Conservation (phyloP, 2,329 filamentous ascomycete species). For the Aspergillus ochraceoroseus region DNA sequence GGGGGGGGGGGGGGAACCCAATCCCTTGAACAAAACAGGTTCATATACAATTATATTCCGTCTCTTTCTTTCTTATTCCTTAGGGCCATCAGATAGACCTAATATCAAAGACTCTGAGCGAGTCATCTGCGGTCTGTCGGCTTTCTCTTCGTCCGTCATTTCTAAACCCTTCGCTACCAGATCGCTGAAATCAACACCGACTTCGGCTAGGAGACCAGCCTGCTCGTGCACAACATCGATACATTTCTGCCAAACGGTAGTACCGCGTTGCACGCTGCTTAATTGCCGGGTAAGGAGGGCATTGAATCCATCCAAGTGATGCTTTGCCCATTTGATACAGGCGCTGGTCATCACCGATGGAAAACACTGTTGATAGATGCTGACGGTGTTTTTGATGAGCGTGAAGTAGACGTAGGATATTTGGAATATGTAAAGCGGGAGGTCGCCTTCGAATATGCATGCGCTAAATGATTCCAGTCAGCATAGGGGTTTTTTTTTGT, state of each 20-base stretch:
- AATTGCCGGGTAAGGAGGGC: conserved; percentile 74
- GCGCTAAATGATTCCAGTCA: conserved; percentile 54
- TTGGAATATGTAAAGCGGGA: conserved; percentile 91
- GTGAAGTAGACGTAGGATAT: conserved; percentile 94
- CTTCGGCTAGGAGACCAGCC: conserved; percentile 71
- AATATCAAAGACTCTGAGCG: conserved; percentile 24
- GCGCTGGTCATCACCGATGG: conserved; percentile 82
- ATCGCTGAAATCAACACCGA: conserved; percentile 83
- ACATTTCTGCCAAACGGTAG: conserved; percentile 74
- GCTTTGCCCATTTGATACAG: conserved; percentile 97
- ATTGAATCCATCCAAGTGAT: conserved; percentile 89
- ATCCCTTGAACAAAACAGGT: background rate
- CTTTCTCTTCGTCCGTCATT: conserved; percentile 23
- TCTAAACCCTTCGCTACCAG: conserved; percentile 61
- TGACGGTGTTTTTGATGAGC: conserved; percentile 86
- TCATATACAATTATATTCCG: background rate
- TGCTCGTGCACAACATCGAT: conserved; percentile 77
- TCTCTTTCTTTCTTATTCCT: conserved; percentile 4
- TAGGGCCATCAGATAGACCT: conserved; percentile 19
- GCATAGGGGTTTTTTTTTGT: background rate
- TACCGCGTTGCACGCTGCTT: conserved; percentile 74
- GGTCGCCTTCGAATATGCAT: conserved; percentile 90
- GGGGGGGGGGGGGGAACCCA: no score
- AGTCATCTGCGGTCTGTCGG: conserved; percentile 23
- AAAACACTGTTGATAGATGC: conserved; percentile 82